phyloP scores from a whole-genome alignment of 1,284 basidiomycete species.

The Pyrrhoderma lamaoense region DNA sequence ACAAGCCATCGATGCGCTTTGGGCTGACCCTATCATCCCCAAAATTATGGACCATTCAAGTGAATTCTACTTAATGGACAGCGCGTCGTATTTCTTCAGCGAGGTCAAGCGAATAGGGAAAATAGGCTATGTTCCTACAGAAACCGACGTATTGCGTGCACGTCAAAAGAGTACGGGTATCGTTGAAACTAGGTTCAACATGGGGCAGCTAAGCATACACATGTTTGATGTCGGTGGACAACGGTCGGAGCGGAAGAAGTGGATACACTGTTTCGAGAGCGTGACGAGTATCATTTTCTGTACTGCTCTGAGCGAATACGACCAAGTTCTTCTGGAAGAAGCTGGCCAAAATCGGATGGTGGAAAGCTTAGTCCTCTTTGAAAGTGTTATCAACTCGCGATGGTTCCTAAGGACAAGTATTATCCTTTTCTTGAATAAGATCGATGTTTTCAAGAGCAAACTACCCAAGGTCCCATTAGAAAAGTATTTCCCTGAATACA shows the following conservation, averaged over 20 bases:
- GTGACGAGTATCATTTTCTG: conserved; percentile 52
- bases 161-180: conserved; percentile 92
- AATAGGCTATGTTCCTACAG: conserved; percentile 78
- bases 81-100: conserved; percentile 89
- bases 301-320: conserved; percentile 63
- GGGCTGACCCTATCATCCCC: conserved; percentile 88
- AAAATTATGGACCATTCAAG: conserved; percentile 80
- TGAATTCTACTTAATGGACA: conserved; percentile 97
- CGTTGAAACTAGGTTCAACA: conserved; percentile 77
- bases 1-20: conserved; percentile 73
- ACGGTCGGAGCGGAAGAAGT: conserved; percentile 55
- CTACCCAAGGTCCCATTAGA: conserved; percentile 85
- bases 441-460: conserved; percentile 93
- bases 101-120: conserved; percentile 78
- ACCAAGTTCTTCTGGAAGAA: conserved; percentile 19
- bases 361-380: conserved; percentile 89
- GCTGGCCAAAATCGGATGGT: conserved; percentile 85
- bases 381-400: conserved; percentile 93
- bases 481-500: conserved; percentile 91
- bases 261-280: conserved; percentile 54
- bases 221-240: conserved; percentile 56
- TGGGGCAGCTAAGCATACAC: conserved; percentile 33
- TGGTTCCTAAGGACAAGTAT: conserved; percentile 95
- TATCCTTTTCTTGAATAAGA: conserved; percentile 93
- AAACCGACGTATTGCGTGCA: conserved; percentile 84